These are phyloP conservation scores for Debaryomycetaceae sp. DNA, from an alignment of 1,139 yeast species.

Conservation along the genomic window DNA sequence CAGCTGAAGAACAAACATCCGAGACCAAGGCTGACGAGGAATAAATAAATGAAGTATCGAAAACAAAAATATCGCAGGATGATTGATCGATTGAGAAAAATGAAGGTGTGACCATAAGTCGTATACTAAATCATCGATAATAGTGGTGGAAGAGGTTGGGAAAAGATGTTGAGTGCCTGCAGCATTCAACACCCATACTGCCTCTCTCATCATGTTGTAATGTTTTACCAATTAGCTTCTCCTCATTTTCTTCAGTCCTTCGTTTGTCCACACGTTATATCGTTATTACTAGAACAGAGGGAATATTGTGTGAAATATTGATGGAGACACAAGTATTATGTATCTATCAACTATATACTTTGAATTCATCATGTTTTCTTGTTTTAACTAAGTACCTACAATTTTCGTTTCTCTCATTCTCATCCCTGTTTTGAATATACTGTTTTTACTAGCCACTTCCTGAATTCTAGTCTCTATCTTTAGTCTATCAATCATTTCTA, in stretches of 20 bases:
- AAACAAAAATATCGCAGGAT: not conserved
- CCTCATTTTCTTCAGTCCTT: not conserved
- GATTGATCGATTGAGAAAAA: not conserved
- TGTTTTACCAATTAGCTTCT: not conserved
- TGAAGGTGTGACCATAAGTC: not conserved
- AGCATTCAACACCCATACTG: not conserved
- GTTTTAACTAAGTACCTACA: not conserved
- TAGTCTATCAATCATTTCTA: not conserved
- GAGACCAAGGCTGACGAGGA: constrained; percentile 38
- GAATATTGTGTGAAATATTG: not conserved
- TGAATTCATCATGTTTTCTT: not conserved
- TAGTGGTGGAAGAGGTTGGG: not conserved
- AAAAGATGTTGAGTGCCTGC: not conserved
- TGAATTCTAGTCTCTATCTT: not conserved
- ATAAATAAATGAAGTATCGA: constrained; percentile 14
- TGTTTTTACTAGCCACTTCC: not conserved
- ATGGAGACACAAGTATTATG: not conserved
- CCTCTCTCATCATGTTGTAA: not conserved
- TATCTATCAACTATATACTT: not conserved
- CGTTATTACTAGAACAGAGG: not conserved
- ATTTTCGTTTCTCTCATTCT: not conserved
- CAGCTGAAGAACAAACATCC: constrained; percentile 46
- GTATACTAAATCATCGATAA: not conserved
- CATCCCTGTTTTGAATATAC: not conserved
- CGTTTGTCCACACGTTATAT: not conserved